These are phyloP conservation scores for Penicillium herquei DNA, from an alignment of 495 filamentous ascomycete species.

Conservation along the genomic window DNA sequence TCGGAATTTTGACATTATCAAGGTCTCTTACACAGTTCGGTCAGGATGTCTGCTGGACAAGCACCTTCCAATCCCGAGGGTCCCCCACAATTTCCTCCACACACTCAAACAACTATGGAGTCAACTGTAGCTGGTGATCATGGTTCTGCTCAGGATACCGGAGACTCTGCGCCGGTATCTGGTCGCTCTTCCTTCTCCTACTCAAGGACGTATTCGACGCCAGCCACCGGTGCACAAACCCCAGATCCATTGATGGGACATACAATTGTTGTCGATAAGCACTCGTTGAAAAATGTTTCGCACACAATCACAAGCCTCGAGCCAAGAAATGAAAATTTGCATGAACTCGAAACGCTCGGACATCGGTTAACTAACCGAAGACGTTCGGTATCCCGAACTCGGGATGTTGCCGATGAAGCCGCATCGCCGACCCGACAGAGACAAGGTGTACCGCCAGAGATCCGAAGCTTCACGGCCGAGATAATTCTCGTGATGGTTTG, in stretches of 20 bases:
- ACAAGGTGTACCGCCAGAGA: constrained; percentile 23
- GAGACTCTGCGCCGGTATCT: constrained; percentile 17
- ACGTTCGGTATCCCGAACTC: constrained; percentile 17
- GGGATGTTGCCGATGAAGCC: constrained; percentile 16
- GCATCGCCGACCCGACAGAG: constrained; percentile 18
- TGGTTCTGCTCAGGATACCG: neutral
- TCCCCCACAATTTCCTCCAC: constrained; percentile 11
- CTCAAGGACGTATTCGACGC: constrained; percentile 18
- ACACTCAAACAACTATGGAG: constrained; percentile 3
- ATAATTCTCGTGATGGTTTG: constrained; percentile 44
- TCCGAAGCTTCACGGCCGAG: constrained; percentile 27
- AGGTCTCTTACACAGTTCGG: neutral
- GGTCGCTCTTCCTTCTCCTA: constrained; percentile 23
- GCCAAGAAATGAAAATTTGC: constrained; percentile 11
- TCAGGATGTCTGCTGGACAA: constrained; percentile 17
- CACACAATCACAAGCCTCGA: constrained; percentile 12
- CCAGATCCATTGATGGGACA: constrained; percentile 23
- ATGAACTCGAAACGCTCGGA: constrained; percentile 14
- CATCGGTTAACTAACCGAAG: constrained; percentile 20
- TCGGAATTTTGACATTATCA: neutral
- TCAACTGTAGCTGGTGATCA: neutral
- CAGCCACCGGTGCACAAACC: constrained; percentile 25
- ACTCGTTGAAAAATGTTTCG: constrained; percentile 15
- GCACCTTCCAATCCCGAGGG: constrained; percentile 7
- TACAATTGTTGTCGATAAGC: constrained; percentile 11